These are phyloP conservation scores for Alternaria sp. DNA, from an alignment of 2,329 filamentous ascomycete genomes.

Conservation along the genomic window DNA sequence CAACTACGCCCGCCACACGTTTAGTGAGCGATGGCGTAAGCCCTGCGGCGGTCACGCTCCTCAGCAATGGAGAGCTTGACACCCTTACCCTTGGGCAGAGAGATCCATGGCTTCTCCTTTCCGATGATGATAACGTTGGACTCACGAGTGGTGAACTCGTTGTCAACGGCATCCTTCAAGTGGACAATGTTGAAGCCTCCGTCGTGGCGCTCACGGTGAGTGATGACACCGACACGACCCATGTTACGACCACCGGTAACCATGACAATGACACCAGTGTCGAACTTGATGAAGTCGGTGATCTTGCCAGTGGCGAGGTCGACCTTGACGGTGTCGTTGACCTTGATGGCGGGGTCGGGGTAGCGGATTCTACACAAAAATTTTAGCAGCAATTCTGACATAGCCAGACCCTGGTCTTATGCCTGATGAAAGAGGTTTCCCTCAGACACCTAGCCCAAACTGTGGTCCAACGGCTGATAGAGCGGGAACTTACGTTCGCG, in stretches of 20 bases:
- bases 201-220: slow-evolving; percentile 99
- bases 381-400: slow-evolving; percentile 54
- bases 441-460: slow-evolving; percentile 51
- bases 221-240: slow-evolving; percentile 99
- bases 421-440: slow-evolving; percentile 76
- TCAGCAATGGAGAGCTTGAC: slow-evolving; percentile 97
- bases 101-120: slow-evolving; percentile 98
- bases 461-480: slow-evolving; percentile 97
- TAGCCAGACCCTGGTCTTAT: slow-evolving; percentile 98
- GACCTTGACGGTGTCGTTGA: slow-evolving; percentile 99
- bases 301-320: slow-evolving; percentile 98
- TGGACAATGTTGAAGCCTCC: slow-evolving; percentile 99
- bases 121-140: slow-evolving; percentile 99
- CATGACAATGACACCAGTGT: slow-evolving; percentile 98
- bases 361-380: slow-evolving; percentile 84
- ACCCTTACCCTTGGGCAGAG: slow-evolving; percentile 99
- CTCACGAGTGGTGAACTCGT: slow-evolving; percentile 99
- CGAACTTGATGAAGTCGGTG: slow-evolving; percentile 97
- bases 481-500: slow-evolving; percentile 99
- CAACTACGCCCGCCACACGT: slow-evolving; percentile 26
- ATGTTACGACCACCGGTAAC: slow-evolving; percentile 99
- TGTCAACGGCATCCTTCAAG: slow-evolving; percentile 99
- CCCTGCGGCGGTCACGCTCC: slow-evolving; percentile 97
- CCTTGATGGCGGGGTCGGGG: slow-evolving; percentile 97
- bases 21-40: slow-evolving; percentile 67